Conservation (phyloP, 2,329 filamentous ascomycete genomes). For the Lecanosticta acicola region DNA sequence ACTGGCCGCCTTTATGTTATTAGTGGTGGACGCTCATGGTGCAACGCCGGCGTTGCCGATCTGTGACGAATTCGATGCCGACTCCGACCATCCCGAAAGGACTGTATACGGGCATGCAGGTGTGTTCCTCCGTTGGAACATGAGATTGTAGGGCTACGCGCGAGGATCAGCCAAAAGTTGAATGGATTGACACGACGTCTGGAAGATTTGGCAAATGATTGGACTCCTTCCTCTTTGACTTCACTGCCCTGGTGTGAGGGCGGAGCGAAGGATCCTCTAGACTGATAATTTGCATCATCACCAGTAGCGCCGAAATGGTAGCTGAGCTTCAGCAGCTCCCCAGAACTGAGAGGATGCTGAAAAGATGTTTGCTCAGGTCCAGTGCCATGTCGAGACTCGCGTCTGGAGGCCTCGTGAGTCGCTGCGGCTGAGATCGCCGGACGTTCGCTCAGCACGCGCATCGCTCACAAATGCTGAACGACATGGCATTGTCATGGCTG, state of each 20-base stretch:
- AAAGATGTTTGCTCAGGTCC: no score
- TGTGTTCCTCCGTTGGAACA: background rate
- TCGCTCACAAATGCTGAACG: no score
- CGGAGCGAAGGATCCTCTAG: background rate
- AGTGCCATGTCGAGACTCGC: no score
- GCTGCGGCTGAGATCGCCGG: background rate
- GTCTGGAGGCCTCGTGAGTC: background rate
- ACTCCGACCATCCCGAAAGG: background rate
- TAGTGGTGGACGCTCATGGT: no score
- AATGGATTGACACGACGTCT: no score
- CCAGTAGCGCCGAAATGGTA: no score
- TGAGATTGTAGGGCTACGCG: background rate
- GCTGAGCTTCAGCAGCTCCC: no score
- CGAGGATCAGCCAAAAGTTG: no score
- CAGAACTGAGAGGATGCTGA: no score
- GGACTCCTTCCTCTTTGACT: background rate
- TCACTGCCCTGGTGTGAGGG: background rate
- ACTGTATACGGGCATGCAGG: background rate
- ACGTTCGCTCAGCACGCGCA: background rate
- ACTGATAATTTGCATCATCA: no score
- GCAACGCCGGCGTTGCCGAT: constrained; percentile 2
- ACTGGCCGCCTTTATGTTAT: no score
- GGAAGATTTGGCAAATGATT: background rate
- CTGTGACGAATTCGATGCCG: background rate
- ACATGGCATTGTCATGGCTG: no score